Percentiles rank a stretch among this genome's conserved stretches.
Conservation (phyloP, 2,329 filamentous ascomycete species). For the Ceratocystis ficicola region DNA sequence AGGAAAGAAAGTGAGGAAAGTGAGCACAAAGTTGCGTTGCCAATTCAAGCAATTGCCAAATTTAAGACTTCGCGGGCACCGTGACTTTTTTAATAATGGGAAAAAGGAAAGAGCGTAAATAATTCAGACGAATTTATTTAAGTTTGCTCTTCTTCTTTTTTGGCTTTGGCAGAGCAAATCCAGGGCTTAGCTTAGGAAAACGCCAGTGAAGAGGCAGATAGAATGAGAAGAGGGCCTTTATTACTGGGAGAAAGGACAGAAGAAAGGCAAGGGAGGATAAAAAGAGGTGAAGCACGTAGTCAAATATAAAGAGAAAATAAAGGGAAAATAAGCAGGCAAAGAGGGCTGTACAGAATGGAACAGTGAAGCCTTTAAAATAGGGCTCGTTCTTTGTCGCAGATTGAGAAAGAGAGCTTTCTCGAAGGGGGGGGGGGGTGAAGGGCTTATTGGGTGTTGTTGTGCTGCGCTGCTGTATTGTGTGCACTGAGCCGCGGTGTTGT, state of each 20-base stretch:
- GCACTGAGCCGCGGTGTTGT: not conserved
- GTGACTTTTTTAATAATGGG: not conserved
- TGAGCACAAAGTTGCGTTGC: conserved; percentile 3
- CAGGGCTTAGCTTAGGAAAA: not conserved
- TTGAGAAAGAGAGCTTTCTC: not conserved
- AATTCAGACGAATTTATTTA: conserved; percentile 1
- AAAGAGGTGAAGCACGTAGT: not conserved
- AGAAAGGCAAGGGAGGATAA: not conserved
- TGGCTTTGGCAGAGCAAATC: no score
- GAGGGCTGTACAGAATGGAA: conserved; percentile 5
- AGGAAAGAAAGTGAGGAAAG: not conserved
- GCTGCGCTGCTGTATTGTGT: not conserved
- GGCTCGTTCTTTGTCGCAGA: not conserved
- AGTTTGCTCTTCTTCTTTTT: not conserved
- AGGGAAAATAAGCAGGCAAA: conserved; percentile 2
- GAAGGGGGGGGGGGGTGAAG: not conserved
- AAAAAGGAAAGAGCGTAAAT: not conserved
- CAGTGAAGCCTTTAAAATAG: conserved; percentile 1
- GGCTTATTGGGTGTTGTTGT: not conserved
- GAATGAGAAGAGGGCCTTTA: not conserved
- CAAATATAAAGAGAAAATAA: not conserved
- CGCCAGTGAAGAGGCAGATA: not conserved
- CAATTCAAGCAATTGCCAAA: conserved; percentile 1
- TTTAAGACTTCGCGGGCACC: not conserved
- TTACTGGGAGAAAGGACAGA: not conserved